Percentiles rank a stretch among this genome's conserved stretches.
These are phyloP conservation scores for Dendrobium catenatum DNA, from an alignment of 106 monocot species.

Conservation along the genomic window DNA sequence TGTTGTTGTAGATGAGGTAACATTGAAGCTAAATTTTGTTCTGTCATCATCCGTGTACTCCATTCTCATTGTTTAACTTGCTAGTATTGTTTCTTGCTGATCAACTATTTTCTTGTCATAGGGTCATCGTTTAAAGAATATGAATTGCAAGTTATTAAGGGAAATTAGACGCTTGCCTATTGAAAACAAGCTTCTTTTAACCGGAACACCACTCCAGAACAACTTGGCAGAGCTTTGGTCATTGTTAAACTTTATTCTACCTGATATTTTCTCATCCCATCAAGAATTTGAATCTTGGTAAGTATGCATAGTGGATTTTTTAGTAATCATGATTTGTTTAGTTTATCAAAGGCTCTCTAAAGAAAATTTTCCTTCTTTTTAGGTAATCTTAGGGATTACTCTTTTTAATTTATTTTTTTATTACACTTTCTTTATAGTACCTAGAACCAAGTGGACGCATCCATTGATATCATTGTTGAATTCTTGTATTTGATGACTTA, in stretches of 20 bases:
- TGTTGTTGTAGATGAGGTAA: conserved; percentile 95
- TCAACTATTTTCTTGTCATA: conserved; percentile 5
- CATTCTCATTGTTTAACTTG: neutral
- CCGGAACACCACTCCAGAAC: conserved; percentile 96
- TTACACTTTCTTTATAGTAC: neutral
- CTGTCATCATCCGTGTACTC: neutral
- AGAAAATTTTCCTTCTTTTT: neutral
- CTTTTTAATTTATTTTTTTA: neutral
- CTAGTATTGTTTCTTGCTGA: conserved; percentile 2
- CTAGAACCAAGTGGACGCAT: neutral
- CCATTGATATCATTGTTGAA: neutral
- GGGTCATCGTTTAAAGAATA: conserved; percentile 95
- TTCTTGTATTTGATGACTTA: neutral
- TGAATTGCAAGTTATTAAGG: conserved; percentile 61
- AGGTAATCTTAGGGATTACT: neutral
- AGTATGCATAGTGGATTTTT: neutral
- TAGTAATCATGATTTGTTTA: neutral
- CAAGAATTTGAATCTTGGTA: conserved; percentile 97
- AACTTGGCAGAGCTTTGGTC: conserved; percentile 98
- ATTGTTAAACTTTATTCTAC: conserved; percentile 87
- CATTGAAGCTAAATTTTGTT: neutral
- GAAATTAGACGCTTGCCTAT: conserved; percentile 70
- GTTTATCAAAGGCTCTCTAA: neutral
- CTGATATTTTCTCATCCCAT: conserved; percentile 91
- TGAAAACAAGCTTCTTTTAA: conserved; percentile 97